These are phyloP conservation scores for Sclerotinia trifoliorum DNA, from an alignment of 2,329 filamentous ascomycete species.

Conservation along the genomic window DNA sequence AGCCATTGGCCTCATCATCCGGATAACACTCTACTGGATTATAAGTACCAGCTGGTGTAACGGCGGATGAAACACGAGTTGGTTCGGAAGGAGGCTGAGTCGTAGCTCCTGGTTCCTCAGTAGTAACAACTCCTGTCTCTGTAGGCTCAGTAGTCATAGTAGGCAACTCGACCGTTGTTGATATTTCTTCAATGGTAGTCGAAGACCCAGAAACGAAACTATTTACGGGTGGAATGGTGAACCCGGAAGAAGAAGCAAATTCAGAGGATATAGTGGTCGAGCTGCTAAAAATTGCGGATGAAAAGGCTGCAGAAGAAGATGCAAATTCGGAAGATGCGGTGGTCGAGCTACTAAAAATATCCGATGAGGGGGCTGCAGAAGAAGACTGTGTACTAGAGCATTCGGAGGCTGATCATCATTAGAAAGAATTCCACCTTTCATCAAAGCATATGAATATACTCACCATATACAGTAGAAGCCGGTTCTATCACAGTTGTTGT, in stretches of 20 bases:
- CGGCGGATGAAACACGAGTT: constrained; percentile 2
- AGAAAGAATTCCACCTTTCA: background rate
- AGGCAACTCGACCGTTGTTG: background rate
- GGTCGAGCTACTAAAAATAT: background rate
- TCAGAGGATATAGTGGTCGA: background rate
- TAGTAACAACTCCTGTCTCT: background rate
- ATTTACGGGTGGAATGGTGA: background rate
- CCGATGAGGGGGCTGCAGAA: background rate
- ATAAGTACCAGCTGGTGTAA: constrained; percentile 9
- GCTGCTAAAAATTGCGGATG: background rate
- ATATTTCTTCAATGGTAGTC: background rate
- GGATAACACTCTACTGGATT: constrained; percentile 4
- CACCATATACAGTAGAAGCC: background rate
- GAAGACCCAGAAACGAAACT: background rate
- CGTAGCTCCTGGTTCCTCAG: background rate
- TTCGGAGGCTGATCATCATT: constrained; percentile 6
- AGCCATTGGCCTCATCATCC: constrained; percentile 7
- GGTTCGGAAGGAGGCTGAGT: background rate
- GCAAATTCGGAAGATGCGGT: constrained; percentile 1
- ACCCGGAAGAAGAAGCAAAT: background rate
- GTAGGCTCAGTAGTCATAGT: background rate
- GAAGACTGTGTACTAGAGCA: constrained; percentile 4
- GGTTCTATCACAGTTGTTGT: background rate
- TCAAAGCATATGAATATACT: background rate
- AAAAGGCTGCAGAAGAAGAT: background rate